Base-by-base conservation (phyloP, 371 early-diverging fungal species). In the Mucor circinelloides region DNA sequence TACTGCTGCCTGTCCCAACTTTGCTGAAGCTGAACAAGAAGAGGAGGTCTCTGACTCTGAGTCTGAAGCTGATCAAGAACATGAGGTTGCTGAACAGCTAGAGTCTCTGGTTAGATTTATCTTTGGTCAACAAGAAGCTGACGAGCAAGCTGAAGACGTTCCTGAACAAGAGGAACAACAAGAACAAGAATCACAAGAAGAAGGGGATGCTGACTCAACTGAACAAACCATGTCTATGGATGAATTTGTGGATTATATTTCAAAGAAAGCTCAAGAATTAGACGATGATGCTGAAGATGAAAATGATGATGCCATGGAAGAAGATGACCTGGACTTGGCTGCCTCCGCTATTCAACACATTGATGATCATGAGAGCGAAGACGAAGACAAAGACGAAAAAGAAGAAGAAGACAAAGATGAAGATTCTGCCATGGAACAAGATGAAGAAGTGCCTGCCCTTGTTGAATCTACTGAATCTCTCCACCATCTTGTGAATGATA, bases 91-190 rank as follows among this genome's bases (percentile, higher is more conserved):
- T 50, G 21, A 50, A 10, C 65, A 64, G 57, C 12, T 72, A 8
- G 59, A 58, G 8, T 6, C 36, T 19, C 34, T 66, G 1, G 60
- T 70, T 5, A 31, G 65, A 13, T 17, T 64, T 0, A 27, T 70
- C 5, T 73, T 69, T 59, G 64, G 60, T 44, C 58, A 54, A 42
- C 31, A 60, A 40, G 52, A 42, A n/a, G 31, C 13, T 15, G 3
- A 44, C 23, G 61, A 60, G 31, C 34, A 42, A 9, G 56, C 52
- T 23, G 28, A 67, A 46, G 19, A 58, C 6, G 57, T 46, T 19
- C 15, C 12, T 15, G 64, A 68, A 15, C 55, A 63, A 6, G 70
- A 72, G 34, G 56, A 60, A 23, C 44, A 67, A 21, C 8, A 62
- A 10, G 31, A 66, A 21, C 38, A 68, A 34, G 66, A 59, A 38